A percentile compares a stretch with the other conserved stretches of the same genome.
phyloP scores from a whole-genome alignment of 2,329 filamentous ascomycete genomes.

The Cadophora luteo-olivacea region DNA sequence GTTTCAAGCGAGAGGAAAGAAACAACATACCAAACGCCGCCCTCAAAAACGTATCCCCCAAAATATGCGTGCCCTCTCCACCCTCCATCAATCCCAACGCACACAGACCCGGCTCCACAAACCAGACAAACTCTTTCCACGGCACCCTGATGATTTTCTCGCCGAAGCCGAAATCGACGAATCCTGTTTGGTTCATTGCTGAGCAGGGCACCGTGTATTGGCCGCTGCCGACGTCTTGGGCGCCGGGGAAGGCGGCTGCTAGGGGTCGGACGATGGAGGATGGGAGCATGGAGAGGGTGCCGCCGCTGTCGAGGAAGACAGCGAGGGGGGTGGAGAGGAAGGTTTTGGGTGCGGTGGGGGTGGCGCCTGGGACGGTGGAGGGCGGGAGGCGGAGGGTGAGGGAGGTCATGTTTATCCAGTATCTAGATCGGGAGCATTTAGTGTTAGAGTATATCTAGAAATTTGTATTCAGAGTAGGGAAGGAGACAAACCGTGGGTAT shows the following conservation, averaged over 20 bases:
- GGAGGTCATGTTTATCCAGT: slow-evolving; percentile 36
- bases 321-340: slow-evolving; percentile 11
- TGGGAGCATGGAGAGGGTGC: slow-evolving; percentile 30
- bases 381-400: slow-evolving; percentile 24
- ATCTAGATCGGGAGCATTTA: slow-evolving; percentile 9
- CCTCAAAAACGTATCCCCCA: slow-evolving; percentile 29
- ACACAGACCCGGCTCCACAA: slow-evolving; percentile 17
- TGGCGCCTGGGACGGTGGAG: not conserved
- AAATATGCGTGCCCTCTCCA: slow-evolving; percentile 13
- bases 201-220: slow-evolving; percentile 30
- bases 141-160: slow-evolving; percentile 29
- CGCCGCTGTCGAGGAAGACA: slow-evolving; percentile 30
- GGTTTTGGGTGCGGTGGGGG: not conserved
- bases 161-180: slow-evolving; percentile 31
- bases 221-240: slow-evolving; percentile 21
- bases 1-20: not conserved
- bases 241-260: slow-evolving; percentile 28
- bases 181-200: slow-evolving; percentile 14
- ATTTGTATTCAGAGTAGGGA: no score
- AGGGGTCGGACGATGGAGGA: slow-evolving; percentile 22
- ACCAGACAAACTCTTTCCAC: slow-evolving; percentile 32
- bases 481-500: slow-evolving; percentile 10
- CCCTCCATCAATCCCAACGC: slow-evolving; percentile 18
- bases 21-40: slow-evolving; percentile 24
- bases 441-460: not conserved